Base-by-base conservation (phyloP, 2,329 filamentous ascomycete species). In the Stenocarpella maydis region DNA sequence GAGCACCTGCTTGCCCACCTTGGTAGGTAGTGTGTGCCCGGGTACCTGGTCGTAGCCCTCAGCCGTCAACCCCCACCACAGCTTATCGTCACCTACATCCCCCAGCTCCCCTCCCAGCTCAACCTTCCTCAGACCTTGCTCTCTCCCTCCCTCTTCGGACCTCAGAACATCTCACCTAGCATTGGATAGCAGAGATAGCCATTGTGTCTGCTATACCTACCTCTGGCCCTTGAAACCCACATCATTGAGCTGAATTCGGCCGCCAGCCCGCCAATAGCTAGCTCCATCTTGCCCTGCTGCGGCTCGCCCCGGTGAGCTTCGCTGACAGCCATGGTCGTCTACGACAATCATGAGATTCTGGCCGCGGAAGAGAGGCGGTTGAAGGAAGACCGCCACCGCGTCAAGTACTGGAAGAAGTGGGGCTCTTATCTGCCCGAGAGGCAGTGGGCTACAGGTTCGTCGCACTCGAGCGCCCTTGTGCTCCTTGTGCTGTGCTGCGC, bases 361-460 rank as follows among this genome's bases (percentile, higher is more conserved):
- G 94, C 92, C 71, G 91, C 92, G 80, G 95, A 98, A 83, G 95
- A 98, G 85, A 92, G 92, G 80, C 91, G 96, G 61, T 87, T 98
- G 75, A 91, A 92, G 78, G 90, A 97, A 78, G 95, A 98, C 81
- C 89, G 90, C 70, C 89, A 95, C 73, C 91, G 91, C 73, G 88
- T 83, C 73, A 95, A 93, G 80, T 98, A 98, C 84, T 98, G 95
- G 95, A 98, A 98, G 88, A 94, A 92, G 89, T 98, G 95, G 94
- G 95, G 95, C 67, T 91, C 95, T 28, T 98, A 98, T 78, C 91
- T 97, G 75, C 90, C 95, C 67, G 95, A 98, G 84, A 87, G 95
- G 78, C 95, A 98, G 84, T 98, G 95, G 95, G 94, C 95, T 69
- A 97, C 94, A 74, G 94, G 93, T 92, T 83, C 78, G 88, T 76